These are phyloP conservation scores for Gossypium trilobum DNA, from an alignment of 441 rosid species.

Conservation along the genomic window DNA sequence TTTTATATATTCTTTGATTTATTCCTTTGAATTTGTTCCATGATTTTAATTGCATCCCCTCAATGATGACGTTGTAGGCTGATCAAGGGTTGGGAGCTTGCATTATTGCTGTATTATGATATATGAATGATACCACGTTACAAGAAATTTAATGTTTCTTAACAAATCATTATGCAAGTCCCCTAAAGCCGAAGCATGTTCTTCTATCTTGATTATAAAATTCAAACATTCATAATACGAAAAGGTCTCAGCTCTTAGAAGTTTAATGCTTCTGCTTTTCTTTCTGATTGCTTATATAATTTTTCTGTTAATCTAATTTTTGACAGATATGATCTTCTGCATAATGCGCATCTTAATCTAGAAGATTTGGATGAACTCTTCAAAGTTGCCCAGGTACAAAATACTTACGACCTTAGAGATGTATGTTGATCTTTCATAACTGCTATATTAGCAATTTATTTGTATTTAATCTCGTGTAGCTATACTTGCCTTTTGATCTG, in stretches of 20 bases:
- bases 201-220: constrained; percentile 1
- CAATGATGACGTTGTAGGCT: neutral
- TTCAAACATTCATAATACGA: neutral
- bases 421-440: neutral
- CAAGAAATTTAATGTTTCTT: neutral
- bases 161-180: neutral
- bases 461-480: neutral
- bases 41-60: neutral
- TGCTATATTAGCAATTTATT: neutral
- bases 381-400: constrained; percentile 89
- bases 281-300: constrained; percentile 1
- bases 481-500: neutral
- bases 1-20: neutral
- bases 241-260: neutral
- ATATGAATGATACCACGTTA: neutral
- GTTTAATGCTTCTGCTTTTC: neutral
- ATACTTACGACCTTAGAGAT: neutral
- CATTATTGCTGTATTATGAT: neutral
- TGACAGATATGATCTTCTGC: constrained; percentile 89
- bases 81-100: neutral
- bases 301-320: constrained; percentile 3
- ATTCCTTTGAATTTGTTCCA: neutral
- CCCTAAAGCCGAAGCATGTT: neutral
- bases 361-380: constrained; percentile 89
- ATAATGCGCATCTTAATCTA: constrained; percentile 92